A percentile compares a stretch with the other conserved stretches of the same genome.
phyloP scores from a whole-genome alignment of 495 filamentous ascomycete species.

The Penicillium lividum region DNA sequence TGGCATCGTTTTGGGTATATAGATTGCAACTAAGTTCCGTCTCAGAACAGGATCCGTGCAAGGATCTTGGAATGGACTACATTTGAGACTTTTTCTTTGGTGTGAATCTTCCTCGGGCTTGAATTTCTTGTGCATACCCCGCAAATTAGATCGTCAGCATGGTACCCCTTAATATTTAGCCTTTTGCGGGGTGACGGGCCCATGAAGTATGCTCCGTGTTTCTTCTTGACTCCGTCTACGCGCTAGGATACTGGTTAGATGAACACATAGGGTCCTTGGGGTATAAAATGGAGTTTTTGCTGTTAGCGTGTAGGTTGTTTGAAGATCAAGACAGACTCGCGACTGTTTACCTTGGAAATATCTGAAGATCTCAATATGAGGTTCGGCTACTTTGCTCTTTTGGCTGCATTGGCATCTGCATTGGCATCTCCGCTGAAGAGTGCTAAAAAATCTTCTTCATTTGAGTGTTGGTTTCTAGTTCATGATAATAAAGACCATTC shows the following conservation, averaged over 20 bases:
- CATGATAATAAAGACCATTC: background rate
- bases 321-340: background rate
- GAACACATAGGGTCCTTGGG: background rate
- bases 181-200: background rate
- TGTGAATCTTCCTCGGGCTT: background rate
- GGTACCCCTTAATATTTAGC: background rate
- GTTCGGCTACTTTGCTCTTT: conserved; percentile 20
- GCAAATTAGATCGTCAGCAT: background rate
- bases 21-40: background rate
- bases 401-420: conserved; percentile 32
- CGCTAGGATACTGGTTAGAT: background rate
- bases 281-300: background rate
- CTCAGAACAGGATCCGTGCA: background rate
- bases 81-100: background rate
- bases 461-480: conserved; percentile 21
- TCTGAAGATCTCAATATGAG: conserved; percentile 25
- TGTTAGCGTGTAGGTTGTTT: background rate
- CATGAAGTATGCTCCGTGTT: conserved; percentile 14
- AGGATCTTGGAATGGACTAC: background rate
- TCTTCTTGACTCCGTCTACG: conserved; percentile 12
- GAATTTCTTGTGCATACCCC: background rate
- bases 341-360: background rate
- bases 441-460: conserved; percentile 26
- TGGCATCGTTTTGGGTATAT: background rate
- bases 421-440: conserved; percentile 26